Evolutionary conservation across 2,329 filamentous ascomycete species (phyloP), one percentile per base, ranked within the genome.

Genomic region (Phialophora chinensis): DNA sequence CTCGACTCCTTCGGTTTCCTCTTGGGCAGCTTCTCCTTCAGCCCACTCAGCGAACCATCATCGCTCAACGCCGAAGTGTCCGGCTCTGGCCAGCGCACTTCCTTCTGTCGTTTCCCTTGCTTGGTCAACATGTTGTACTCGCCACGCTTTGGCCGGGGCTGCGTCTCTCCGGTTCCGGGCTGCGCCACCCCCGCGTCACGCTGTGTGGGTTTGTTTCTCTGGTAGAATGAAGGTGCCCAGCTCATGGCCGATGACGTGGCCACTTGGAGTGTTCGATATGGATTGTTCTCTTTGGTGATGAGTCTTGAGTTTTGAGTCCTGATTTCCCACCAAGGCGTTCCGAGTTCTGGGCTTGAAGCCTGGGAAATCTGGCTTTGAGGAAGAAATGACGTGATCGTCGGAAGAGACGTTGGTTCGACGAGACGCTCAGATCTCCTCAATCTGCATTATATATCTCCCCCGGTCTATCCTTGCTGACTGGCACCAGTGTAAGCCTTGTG

Each of bases 111-210:
- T 20, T 33, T 50, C 17, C 20, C 42, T 4, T 44, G 27, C 47
- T 61, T 61, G n/a, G 27, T 61, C 31, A 61, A 53, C 6, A 53
- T 29, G 29, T 61, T 61, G 47, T 61, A 53, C 10, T 54, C 59
- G 31, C 17, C 47, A 25, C 59, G 44, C 7, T 23, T n/a, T 12
- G 42, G 57, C 17, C 57, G 27, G 14, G 59, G 53, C 29, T 17
- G 27, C 10, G 20, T 27, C 5, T 12, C 27, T 53, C 10, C 20
- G 49, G 20, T 23, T 27, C 23, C 20, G 23, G 27, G 23, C 14
- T 25, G 20, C 14, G 49, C 29, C 12, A 35, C 27, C 17, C 29
- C 17, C 4, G 35, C 20, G 55, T 44, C 20, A 17, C 55, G 33
- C 11, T 58, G 35, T 25, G 20, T 7, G 1, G 55, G 31, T 2